Conservation (phyloP, 495 filamentous ascomycete genomes). For the Cercophora sp. region DNA sequence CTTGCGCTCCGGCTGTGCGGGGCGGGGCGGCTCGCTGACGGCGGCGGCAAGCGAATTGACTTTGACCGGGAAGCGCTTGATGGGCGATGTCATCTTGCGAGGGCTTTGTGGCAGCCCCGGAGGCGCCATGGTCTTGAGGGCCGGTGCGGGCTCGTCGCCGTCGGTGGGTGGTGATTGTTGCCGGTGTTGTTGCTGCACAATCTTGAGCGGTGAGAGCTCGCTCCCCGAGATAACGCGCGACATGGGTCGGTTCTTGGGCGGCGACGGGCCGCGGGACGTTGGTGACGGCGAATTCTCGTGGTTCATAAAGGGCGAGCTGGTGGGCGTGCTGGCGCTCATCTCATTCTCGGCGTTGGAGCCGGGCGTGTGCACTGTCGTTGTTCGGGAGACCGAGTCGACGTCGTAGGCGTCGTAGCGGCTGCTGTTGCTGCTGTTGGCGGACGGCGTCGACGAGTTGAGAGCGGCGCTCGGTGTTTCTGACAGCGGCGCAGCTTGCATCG, state of each 20-base stretch:
- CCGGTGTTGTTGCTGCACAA: conserved; percentile 32
- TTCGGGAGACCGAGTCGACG: conserved; percentile 11
- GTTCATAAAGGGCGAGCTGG: conserved; percentile 29
- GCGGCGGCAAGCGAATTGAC: conserved; percentile 29
- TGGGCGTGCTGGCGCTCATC: conserved; percentile 10
- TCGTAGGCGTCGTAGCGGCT: conserved; percentile 26
- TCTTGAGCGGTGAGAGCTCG: conserved; percentile 49
- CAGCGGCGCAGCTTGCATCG: conserved; percentile 30
- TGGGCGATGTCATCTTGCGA: conserved; percentile 45
- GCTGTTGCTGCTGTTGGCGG: not conserved
- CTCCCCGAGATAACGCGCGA: conserved; percentile 45
- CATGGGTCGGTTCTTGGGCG: conserved; percentile 39
- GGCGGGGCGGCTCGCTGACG: conserved; percentile 17
- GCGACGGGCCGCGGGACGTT: conserved; percentile 23
- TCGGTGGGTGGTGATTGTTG: conserved; percentile 17
- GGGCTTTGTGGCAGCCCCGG: conserved; percentile 36
- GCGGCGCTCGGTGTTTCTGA: conserved; percentile 31
- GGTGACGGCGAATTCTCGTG: conserved; percentile 19
- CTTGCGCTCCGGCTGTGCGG: conserved; percentile 27
- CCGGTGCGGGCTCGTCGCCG: conserved; percentile 14
- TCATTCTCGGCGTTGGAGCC: conserved; percentile 14
- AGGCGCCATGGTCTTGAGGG: conserved; percentile 23
- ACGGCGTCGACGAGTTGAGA: conserved; percentile 37
- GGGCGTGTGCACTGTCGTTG: not conserved
- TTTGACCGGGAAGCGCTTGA: conserved; percentile 53